Evolutionary conservation across 75 land plant species (phyloP), one percentile per base, ranked within the genome.

Genomic region (Selaginella moellendorffii): DNA sequence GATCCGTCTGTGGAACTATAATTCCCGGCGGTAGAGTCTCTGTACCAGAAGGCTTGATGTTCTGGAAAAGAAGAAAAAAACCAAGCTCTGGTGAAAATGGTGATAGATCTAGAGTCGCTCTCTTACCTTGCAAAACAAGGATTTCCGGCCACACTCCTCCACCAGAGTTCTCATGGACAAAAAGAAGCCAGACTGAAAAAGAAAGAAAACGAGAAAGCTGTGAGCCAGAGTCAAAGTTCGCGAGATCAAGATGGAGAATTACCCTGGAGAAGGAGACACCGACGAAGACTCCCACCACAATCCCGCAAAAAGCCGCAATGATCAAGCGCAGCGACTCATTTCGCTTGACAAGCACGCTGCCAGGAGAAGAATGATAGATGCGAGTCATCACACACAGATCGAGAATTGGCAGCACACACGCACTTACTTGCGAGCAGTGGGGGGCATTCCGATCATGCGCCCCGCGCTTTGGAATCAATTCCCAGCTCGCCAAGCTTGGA

Each of bases 21-120:
- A 86, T 86, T 22, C 77, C 84, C 5, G 81, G 83, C 17, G 90
- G 83, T 27, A 86, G 74, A 53, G 63, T 59, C 68, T 86, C 86
- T 65, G 90, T 80, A 24, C 90, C 90, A 22, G 71, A 73, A 54
- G 85, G 88, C 69, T 24, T 56, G n/a, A 19, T 21, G 24, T 2
- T 56, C 17, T 56, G 59, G n/a, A 21, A 56, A 56, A 56, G n/a
- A 2, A 25, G 28, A 64, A 22, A 68, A 72, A 66, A 51, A 14
- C 24, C 18, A 27, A 28, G 17, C 21, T 31, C 1, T 18, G 18
- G 54, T 62, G 63, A 46, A 54, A 42, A 2, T 17, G 12, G 2
- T 0, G 10, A 22, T 5, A 28, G 2, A 18, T 19, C 24, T n/a
- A n/a, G n/a, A 60, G 56, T 46, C 28, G 54, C 17, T 18, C 36